Evolutionary conservation across 2,329 filamentous ascomycete genomes (phyloP).

Genomic region (Pseudogymnoascus sp.): DNA sequence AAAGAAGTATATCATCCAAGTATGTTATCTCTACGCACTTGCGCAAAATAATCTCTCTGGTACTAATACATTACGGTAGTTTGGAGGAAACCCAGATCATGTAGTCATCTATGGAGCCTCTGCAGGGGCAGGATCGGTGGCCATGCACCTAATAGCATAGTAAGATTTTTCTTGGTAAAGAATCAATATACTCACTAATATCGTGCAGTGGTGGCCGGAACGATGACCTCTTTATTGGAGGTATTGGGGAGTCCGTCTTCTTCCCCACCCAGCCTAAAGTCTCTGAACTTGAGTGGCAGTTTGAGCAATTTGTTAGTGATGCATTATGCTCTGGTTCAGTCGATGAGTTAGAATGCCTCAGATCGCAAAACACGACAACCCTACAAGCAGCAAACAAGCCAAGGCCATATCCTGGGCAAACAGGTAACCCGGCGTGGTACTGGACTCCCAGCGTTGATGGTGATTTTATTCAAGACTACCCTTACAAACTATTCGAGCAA

Average conservation of each 20-base stretch:
- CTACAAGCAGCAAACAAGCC: slow-evolving; percentile 34
- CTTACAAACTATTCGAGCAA: slow-evolving; percentile 30
- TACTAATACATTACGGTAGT: slow-evolving; percentile 18
- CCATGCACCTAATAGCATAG: slow-evolving; percentile 30
- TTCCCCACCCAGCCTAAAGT: slow-evolving; percentile 34
- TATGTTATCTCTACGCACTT: slow-evolving; percentile 17
- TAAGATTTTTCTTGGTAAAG: slow-evolving; percentile 7
- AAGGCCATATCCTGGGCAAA: slow-evolving; percentile 32
- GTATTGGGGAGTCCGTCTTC: slow-evolving; percentile 30
- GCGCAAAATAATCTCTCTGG: background rate
- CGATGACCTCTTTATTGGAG: slow-evolving; percentile 24
- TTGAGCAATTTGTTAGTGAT: slow-evolving; percentile 30
- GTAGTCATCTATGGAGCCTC: slow-evolving; percentile 42
- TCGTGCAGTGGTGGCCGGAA: slow-evolving; percentile 21
- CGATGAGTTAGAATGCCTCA: slow-evolving; percentile 32
- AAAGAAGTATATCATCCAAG: slow-evolving; percentile 47
- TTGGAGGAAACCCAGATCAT: slow-evolving; percentile 39
- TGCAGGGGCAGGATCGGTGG: slow-evolving; percentile 41
- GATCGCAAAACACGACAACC: slow-evolving; percentile 28
- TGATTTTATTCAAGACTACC: slow-evolving; percentile 34
- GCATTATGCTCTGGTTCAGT: slow-evolving; percentile 26
- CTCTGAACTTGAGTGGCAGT: slow-evolving; percentile 35
- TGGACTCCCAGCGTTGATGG: slow-evolving; percentile 38
- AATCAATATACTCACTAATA: background rate
- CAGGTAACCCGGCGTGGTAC: slow-evolving; percentile 31